Evolutionary conservation across 139 green algal species (phyloP).

Genomic region (Asterochloris erici): DNA sequence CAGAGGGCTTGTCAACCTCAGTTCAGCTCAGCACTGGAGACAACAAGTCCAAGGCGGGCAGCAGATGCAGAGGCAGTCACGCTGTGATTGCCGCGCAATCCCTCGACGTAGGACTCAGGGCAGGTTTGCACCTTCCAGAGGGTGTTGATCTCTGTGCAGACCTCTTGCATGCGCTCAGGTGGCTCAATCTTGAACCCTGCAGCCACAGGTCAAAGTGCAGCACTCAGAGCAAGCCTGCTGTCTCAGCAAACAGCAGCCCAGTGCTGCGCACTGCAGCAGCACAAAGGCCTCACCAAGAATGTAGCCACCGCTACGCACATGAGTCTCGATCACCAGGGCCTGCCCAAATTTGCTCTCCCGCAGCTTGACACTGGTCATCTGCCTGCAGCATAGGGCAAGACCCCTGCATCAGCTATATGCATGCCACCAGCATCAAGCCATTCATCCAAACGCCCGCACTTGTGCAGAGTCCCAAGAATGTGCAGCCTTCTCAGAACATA

Average conservation of each 20-base stretch:
- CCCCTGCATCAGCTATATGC: no score
- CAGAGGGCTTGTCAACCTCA: background rate
- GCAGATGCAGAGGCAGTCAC: no score
- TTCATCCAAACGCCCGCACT: no score
- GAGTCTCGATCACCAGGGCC: slow-evolving; percentile 70
- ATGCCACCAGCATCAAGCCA: no score
- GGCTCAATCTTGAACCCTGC: slow-evolving; percentile 66
- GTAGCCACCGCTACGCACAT: slow-evolving; percentile 49
- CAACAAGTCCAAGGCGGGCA: no score
- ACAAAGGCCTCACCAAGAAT: slow-evolving; percentile 39
- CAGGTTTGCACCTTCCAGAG: slow-evolving; percentile 44
- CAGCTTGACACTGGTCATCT: slow-evolving; percentile 58
- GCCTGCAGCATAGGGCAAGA: slow-evolving; percentile 4
- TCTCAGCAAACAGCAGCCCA: background rate
- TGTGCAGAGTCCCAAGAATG: no score
- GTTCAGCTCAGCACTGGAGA: no score
- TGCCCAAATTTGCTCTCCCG: slow-evolving; percentile 71
- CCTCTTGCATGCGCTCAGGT: slow-evolving; percentile 56
- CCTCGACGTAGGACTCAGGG: background rate
- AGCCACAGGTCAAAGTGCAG: background rate
- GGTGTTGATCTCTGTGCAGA: slow-evolving; percentile 61
- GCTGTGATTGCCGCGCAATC: no score
- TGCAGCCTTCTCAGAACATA: no score
- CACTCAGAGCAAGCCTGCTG: no score
- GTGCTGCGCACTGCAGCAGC: no score